A percentile compares a stretch with the other conserved stretches of the same genome.
Conservation (phyloP, 176 grass and related monocot species). For the Oryza coarctata region DNA sequence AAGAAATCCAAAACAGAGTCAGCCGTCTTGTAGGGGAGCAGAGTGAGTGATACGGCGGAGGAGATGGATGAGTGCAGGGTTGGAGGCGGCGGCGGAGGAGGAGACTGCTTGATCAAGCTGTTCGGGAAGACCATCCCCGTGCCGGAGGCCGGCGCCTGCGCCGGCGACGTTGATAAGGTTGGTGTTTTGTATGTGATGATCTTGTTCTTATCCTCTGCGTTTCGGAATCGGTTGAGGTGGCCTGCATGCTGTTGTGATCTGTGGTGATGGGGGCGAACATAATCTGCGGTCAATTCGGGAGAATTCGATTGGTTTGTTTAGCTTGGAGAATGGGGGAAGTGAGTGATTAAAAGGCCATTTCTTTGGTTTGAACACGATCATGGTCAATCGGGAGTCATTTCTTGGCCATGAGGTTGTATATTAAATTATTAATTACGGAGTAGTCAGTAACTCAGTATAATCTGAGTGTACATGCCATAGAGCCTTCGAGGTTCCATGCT, state of each 20-base stretch:
- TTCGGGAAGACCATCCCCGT: slow-evolving; percentile 80
- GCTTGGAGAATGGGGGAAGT: background rate
- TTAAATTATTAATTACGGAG: background rate
- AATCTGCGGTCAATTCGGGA: background rate
- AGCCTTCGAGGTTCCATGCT: background rate
- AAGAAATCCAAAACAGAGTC: background rate
- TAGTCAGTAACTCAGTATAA: background rate
- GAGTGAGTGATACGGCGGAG: background rate
- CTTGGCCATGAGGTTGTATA: background rate
- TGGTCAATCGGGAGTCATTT: background rate
- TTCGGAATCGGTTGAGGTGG: background rate
- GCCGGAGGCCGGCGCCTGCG: slow-evolving; percentile 32
- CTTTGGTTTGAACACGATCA: background rate
- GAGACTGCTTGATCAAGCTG: slow-evolving; percentile 67
- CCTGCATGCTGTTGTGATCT: background rate
- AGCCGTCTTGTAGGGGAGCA: background rate
- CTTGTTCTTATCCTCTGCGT: background rate
- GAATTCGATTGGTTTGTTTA: background rate
- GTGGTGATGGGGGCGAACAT: background rate
- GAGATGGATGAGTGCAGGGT: slow-evolving; percentile 38
- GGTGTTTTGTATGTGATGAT: background rate
- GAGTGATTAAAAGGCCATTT: background rate
- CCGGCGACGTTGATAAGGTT: slow-evolving; percentile 45
- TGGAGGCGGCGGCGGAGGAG: background rate
- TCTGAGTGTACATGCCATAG: background rate